These are phyloP conservation scores for Mariannaea sp. DNA, from an alignment of 2,329 filamentous ascomycete genomes.

Conservation along the genomic window DNA sequence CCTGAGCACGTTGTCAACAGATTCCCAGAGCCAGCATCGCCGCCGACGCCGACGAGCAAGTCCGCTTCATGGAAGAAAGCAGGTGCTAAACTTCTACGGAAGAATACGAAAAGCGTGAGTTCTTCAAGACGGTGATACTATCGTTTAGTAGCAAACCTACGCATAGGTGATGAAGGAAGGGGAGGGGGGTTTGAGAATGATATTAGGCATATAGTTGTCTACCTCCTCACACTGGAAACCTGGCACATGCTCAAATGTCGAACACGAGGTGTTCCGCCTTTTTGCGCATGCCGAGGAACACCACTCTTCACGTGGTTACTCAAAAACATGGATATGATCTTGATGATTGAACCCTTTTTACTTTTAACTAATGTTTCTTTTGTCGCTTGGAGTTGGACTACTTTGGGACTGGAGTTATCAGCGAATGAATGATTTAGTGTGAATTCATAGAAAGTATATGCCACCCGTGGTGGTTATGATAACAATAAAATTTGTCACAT, in stretches of 20 bases:
- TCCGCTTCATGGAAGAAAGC: constrained; percentile 40
- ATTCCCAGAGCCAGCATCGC: constrained; percentile 28
- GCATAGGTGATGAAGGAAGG: neutral
- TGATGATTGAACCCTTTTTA: no score
- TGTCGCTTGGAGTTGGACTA: neutral
- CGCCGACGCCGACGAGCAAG: constrained; percentile 13
- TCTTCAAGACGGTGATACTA: neutral
- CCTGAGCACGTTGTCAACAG: constrained; percentile 30
- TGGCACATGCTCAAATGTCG: constrained; percentile 4
- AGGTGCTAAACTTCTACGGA: constrained; percentile 32
- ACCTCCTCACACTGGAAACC: neutral
- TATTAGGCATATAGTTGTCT: neutral
- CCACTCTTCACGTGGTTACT: neutral
- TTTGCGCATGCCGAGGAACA: neutral
- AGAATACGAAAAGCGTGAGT: constrained; percentile 26
- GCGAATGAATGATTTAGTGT: neutral
- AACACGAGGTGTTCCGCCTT: constrained; percentile 1
- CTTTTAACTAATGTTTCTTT: no score
- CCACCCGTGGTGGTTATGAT: neutral
- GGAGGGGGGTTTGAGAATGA: neutral
- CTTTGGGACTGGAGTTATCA: no score
- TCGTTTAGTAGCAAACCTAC: neutral
- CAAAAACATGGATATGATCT: neutral
- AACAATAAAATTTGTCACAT: neutral
- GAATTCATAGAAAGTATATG: neutral